Conservation (phyloP, 108 stramenopile genomes). For the Cyclotella atomus region DNA sequence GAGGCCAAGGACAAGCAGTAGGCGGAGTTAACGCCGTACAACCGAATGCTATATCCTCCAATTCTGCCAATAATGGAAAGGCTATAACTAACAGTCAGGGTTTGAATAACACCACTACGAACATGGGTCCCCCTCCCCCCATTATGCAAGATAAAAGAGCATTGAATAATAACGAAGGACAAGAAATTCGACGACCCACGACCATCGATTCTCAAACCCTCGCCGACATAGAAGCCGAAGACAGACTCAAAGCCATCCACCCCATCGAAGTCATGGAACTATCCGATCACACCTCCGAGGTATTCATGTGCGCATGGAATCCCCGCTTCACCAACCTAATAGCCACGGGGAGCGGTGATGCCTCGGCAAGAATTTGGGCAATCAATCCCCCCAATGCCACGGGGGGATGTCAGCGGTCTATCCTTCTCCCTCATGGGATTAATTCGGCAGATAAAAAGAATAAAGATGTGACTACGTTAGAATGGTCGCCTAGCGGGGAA, state of each 20-base stretch:
- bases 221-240: conserved; percentile 56
- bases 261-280: conserved; percentile 74
- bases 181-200: conserved; percentile 7
- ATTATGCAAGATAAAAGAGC: conserved; percentile 6
- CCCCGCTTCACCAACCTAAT: conserved; percentile 88
- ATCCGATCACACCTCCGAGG: conserved; percentile 89
- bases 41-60: conserved; percentile 16
- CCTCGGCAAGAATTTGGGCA: conserved; percentile 93
- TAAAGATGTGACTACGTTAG: conserved; percentile 95
- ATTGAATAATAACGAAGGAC: background rate
- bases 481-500: conserved; percentile 94
- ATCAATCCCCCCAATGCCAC: conserved; percentile 74
- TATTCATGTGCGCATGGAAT: conserved; percentile 99
- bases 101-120: background rate
- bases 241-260: conserved; percentile 62
- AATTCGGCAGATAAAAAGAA: conserved; percentile 87
- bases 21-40: background rate
- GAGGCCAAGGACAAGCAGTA: conserved; percentile 39
- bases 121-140: background rate
- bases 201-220: conserved; percentile 1
- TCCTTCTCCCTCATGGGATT: conserved; percentile 84
- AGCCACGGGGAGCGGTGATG: conserved; percentile 95
- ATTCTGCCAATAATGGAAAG: background rate
- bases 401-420: conserved; percentile 67
- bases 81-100: background rate